These are phyloP conservation scores for Dunaliella primolecta DNA, from an alignment of 139 green algal genomes.

Conservation along the genomic window DNA sequence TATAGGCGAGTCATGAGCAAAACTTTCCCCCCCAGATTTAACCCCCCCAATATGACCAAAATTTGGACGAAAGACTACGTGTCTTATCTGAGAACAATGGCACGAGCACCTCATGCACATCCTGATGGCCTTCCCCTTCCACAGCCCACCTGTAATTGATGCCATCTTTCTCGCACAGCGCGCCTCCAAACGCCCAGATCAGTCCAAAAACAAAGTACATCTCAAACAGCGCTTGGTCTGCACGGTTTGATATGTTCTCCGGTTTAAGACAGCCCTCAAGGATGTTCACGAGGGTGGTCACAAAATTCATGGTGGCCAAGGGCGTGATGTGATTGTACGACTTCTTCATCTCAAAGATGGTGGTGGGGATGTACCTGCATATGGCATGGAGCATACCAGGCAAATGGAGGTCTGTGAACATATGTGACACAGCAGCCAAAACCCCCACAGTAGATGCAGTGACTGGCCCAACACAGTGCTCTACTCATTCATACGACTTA, in stretches of 20 bases:
- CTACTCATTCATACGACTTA: no score
- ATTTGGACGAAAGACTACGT: no score
- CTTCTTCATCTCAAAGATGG: constrained; percentile 83
- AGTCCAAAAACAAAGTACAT: constrained; percentile 84
- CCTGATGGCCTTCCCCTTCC: no score
- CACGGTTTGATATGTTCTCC: constrained; percentile 74
- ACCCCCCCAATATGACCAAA: no score
- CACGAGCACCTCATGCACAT: no score
- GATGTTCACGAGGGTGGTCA: constrained; percentile 76
- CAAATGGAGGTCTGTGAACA: no score
- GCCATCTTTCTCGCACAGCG: constrained; percentile 82
- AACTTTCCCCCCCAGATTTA: no score
- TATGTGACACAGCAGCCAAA: no score
- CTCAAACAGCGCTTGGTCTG: constrained; percentile 75
- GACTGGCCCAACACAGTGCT: no score
- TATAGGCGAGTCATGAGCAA: no score
- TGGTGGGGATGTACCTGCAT: constrained; percentile 59
- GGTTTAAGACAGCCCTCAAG: constrained; percentile 77
- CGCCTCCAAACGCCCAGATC: constrained; percentile 83
- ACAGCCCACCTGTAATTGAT: constrained; percentile 79
- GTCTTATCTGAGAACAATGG: no score
- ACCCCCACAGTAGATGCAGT: no score
- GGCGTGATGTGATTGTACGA: constrained; percentile 77
- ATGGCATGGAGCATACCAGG: not conserved
- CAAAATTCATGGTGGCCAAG: constrained; percentile 80